Evolutionary conservation across 306 rosid species (phyloP), one percentile per base, ranked within the genome.

Genomic region (Pterocarpus macrocarpus): DNA sequence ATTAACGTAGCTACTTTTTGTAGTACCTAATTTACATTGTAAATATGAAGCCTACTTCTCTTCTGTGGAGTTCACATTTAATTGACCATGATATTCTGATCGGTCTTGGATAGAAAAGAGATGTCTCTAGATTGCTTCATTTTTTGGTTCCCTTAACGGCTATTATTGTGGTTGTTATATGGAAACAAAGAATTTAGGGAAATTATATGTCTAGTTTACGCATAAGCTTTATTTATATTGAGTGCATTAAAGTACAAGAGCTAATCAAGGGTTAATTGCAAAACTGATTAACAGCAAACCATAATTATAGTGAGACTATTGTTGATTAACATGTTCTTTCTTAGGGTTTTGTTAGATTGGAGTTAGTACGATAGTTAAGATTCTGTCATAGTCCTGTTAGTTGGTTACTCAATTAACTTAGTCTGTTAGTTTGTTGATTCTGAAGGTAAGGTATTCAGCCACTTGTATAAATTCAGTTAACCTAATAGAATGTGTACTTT

Each of bases 21-120:
- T 17, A 10, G n/a, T 30, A 15, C 57, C 32, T 44, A 36, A 34
- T 44, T 43, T 69, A 15, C 64, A 8, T 58, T 75, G 85, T 75
- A 82, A 67, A 68, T 66, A 73, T 8, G 56, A 32, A 35, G 14
- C 45, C 55, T 67, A 28, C 52, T 58, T 39, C 9, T 17, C 7
- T 57, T 44, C 11, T 58, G 2, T 44, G 35, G 39, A 57, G 49
- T 14, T 41, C 33, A 30, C 56, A 39, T 59, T 44, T 45, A 30
- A 43, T 71, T 71, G 38, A 69, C 10, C 39, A 12, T 12, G 33
- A 67, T 22, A 56, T 64, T 64, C 69, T 64, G 53, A 69, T 50
- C 17, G 11, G 57, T 14, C 38, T 22, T 5, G 55, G 9, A 44
- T 44, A 12, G 8, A 28, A 12, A 44, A 66, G 3, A 22, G 5